Conservation (phyloP, 495 filamentous ascomycete species). For the Neurospora sp. region DNA sequence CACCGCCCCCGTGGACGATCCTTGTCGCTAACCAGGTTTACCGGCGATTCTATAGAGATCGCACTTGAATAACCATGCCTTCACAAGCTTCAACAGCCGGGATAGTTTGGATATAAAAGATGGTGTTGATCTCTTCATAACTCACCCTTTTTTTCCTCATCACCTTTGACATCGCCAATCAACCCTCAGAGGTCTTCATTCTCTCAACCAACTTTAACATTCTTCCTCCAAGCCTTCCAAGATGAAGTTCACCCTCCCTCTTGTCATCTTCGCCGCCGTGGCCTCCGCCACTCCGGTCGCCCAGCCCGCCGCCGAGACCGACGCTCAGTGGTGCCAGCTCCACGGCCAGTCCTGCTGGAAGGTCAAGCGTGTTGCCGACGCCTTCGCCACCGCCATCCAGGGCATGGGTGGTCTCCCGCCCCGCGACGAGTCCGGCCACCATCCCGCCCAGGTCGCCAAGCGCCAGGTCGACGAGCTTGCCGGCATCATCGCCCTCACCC, state of each 20-base stretch:
- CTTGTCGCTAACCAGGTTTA: background rate
- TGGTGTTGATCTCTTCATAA: background rate
- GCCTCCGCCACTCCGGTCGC: slow-evolving; percentile 12
- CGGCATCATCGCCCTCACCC: slow-evolving; percentile 16
- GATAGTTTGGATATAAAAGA: background rate
- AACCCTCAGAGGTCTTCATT: slow-evolving; percentile 1
- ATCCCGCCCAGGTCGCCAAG: slow-evolving; percentile 12
- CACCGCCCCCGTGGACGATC: background rate
- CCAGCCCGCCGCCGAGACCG: slow-evolving; percentile 15
- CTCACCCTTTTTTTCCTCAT: background rate
- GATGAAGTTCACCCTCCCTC: slow-evolving; percentile 29
- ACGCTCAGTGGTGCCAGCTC: slow-evolving; percentile 19
- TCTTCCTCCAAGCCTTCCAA: slow-evolving; percentile 7
- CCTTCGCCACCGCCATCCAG: slow-evolving; percentile 20
- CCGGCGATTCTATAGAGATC: background rate
- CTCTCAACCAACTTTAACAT: slow-evolving; percentile 3
- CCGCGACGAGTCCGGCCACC: slow-evolving; percentile 11
- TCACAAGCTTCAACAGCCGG: background rate
- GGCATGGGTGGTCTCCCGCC: slow-evolving; percentile 5
- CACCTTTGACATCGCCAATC: background rate
- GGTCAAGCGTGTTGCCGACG: slow-evolving; percentile 27
- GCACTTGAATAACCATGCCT: background rate
- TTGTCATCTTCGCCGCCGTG: slow-evolving; percentile 22
- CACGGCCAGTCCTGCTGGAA: slow-evolving; percentile 28
- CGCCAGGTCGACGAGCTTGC: slow-evolving; percentile 21